Evolutionary conservation across 2,329 filamentous ascomycete species (phyloP), one percentile per base, ranked within the genome.

Genomic region (Celoporthe dispersa): DNA sequence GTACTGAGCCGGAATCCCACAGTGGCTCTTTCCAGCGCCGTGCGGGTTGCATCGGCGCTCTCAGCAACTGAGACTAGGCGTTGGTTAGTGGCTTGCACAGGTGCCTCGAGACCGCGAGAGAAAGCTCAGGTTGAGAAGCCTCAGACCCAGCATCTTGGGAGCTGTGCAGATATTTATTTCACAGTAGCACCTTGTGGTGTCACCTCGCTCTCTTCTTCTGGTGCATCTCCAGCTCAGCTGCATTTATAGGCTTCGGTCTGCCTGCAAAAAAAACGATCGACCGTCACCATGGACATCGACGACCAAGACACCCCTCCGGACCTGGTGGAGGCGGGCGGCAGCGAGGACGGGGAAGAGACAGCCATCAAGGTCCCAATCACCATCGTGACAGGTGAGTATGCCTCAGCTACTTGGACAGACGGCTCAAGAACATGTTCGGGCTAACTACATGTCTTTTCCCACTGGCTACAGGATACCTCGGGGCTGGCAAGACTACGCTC

Each of bases 401-500:
- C 28, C 62, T 39, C 12, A 39, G 39, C 41, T 16, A 33, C 48
- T 59, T 55, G 57, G 11, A 2, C 19, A 31, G 64, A 68, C 25
- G 12, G 5, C 16, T 22, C 2, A 14, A 63, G 5, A 44, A 41
- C 28, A 25, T 35, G 4, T 11, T 37, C 19, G 22, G n/a, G 48
- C 70, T 70, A 41, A 64, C 44, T 22, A 41, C 39, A 53, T 25
- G 33, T 33, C 53, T 16, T 28, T 37, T 73, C 1, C 25, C n/a
- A 12, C 53, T 3, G 53, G 12, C 19, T 16, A 19, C 28, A 96
- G 94, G 96, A 3, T 99, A 99, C 77, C 87, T 99, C 4, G 96
- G 96, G 25, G 94, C 96, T 11, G 96, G 96, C 25, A 99, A 99
- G 81, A 98, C 95, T 0, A 98, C 95, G 0, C 82, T 98, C 39